Percentiles rank a stretch among this genome's conserved stretches.
These are phyloP conservation scores for Trichoderma afroharzianum DNA, from an alignment of 2,329 filamentous ascomycete genomes.

Conservation along the genomic window DNA sequence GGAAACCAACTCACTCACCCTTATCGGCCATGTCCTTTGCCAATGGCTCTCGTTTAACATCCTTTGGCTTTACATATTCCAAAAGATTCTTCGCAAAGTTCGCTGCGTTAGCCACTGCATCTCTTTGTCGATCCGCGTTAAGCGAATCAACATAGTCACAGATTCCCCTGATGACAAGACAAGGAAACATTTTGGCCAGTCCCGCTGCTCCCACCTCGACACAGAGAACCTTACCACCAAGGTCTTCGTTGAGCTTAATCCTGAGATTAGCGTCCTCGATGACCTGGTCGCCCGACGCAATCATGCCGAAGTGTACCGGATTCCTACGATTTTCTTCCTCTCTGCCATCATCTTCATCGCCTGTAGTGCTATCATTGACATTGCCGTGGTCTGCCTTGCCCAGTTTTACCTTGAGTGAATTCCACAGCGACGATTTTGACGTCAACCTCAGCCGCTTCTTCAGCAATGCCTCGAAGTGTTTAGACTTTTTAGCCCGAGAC, in stretches of 20 bases:
- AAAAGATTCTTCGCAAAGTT: background rate
- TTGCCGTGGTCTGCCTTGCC: background rate
- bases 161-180: background rate
- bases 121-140: too few relatives aligned
- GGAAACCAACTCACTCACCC: background rate
- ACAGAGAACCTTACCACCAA: background rate
- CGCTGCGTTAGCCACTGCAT: background rate
- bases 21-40: background rate
- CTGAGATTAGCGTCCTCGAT: background rate
- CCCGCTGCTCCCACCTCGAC: background rate
- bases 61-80: background rate
- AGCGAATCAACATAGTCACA: background rate
- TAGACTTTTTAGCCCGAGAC: too few relatives aligned
- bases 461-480: too few relatives aligned
- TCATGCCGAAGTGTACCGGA: too few relatives aligned
- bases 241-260: background rate
- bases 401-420: background rate
- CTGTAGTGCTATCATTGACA: background rate
- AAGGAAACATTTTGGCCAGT: background rate
- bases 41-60: background rate
- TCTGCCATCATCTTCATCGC: background rate
- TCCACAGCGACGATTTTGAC: too few relatives aligned
- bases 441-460: too few relatives aligned
- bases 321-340: too few relatives aligned
- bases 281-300: background rate